These are phyloP conservation scores for Isatis tinctoria DNA, from an alignment of 345 rosid species.

Conservation along the genomic window DNA sequence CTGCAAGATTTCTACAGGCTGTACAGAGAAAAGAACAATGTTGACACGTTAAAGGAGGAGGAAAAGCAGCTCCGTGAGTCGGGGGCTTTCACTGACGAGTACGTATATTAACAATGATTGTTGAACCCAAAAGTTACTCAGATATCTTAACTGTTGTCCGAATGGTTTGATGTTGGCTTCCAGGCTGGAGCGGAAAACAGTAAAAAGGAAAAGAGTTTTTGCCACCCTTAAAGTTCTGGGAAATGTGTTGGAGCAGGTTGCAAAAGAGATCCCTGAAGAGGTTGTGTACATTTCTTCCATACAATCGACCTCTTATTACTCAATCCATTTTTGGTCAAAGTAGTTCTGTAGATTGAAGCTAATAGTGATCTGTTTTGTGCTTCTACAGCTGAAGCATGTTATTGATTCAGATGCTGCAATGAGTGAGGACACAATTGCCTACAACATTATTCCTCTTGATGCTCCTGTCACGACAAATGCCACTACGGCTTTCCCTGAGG, in stretches of 20 bases:
- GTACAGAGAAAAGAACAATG: constrained; percentile 75
- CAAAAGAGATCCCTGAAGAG: constrained; percentile 86
- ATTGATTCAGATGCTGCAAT: constrained; percentile 91
- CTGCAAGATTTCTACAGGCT: constrained; percentile 81
- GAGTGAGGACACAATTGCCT: constrained; percentile 90
- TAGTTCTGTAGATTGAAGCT: constrained; percentile 3
- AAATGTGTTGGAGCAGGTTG: constrained; percentile 73
- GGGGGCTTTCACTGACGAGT: constrained; percentile 66
- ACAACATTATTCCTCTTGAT: constrained; percentile 86
- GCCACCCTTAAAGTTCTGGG: constrained; percentile 86
- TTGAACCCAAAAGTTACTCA: constrained; percentile 7
- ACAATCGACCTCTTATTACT: not conserved
- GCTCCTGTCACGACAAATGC: constrained; percentile 67
- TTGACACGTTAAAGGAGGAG: constrained; percentile 72
- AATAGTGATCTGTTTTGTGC: not conserved
- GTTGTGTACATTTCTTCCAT: constrained; percentile 36
- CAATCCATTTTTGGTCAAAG: not conserved
- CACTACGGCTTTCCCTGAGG: constrained; percentile 74
- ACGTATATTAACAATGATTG: not conserved
- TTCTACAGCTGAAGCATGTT: constrained; percentile 68
- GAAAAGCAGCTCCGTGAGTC: constrained; percentile 81
- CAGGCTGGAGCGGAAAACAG: constrained; percentile 84
- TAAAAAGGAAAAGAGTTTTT: constrained; percentile 79
- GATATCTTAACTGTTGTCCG: not conserved
- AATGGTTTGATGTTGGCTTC: constrained; percentile 25